Percentiles rank a stretch among this genome's conserved stretches.
Evolutionary conservation across 2,329 filamentous ascomycete species (phyloP).

Genomic region (Fusarium concolor): DNA sequence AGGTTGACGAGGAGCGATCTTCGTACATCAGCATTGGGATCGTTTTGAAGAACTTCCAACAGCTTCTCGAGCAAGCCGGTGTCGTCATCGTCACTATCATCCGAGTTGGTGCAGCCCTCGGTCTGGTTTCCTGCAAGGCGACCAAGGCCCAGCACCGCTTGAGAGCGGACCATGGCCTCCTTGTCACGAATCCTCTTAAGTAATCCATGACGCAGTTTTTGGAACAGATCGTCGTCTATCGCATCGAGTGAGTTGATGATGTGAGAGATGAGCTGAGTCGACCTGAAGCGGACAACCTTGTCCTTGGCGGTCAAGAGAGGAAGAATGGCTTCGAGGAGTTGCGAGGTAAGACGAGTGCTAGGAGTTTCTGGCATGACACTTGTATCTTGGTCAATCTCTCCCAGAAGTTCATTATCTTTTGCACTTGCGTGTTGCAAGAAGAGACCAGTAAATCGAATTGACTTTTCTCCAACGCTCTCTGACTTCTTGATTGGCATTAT

Average conservation of each 20-base stretch:
- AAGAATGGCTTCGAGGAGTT: constrained; percentile 78
- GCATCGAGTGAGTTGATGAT: constrained; percentile 92
- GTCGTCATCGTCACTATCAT: constrained; percentile 75
- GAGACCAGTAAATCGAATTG: constrained; percentile 86
- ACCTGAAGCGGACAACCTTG: constrained; percentile 89
- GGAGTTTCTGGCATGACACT: constrained; percentile 84
- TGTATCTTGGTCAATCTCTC: constrained; percentile 74
- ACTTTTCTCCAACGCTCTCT: constrained; percentile 86
- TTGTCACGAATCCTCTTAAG: constrained; percentile 92
- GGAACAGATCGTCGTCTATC: constrained; percentile 92
- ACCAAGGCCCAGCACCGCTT: constrained; percentile 91
- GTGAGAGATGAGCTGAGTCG: constrained; percentile 90
- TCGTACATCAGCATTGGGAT: constrained; percentile 92
- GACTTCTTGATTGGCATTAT: constrained; percentile 91
- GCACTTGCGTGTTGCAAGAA: constrained; percentile 81
- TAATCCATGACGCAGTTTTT: constrained; percentile 81
- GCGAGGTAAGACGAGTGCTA: constrained; percentile 79
- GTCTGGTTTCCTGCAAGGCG: constrained; percentile 83
- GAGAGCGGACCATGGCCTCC: constrained; percentile 89
- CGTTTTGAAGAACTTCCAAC: constrained; percentile 89
- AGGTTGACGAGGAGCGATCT: constrained; percentile 89
- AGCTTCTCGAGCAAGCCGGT: constrained; percentile 84
- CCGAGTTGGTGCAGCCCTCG: constrained; percentile 75
- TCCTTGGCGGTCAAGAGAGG: constrained; percentile 88
- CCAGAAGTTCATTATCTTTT: constrained; percentile 76